Percentiles rank a stretch among this genome's conserved stretches.
phyloP scores from a whole-genome alignment of 2,329 filamentous ascomycete genomes.

The Aspergillus uvarum region DNA sequence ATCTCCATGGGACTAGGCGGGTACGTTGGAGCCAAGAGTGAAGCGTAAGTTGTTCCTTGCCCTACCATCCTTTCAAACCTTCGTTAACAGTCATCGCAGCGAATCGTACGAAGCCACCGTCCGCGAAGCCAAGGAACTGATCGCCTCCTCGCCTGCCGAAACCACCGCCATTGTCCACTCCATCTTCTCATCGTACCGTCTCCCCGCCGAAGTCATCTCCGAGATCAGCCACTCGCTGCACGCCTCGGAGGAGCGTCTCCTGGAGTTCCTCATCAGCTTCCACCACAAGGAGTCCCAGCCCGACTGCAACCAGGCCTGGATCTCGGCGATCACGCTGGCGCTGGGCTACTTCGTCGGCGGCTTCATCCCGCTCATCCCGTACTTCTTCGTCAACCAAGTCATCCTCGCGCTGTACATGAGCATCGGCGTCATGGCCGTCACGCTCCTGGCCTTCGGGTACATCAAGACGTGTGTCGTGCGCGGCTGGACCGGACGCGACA shows the following conservation, averaged over 20 bases:
- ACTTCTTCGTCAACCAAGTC: slow-evolving; percentile 58
- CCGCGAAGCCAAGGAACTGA: slow-evolving; percentile 43
- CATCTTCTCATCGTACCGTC: slow-evolving; percentile 43
- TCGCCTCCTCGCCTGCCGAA: slow-evolving; percentile 38
- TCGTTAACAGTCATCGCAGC: slow-evolving; percentile 19
- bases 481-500: slow-evolving; percentile 47
- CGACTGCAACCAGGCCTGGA: slow-evolving; percentile 47
- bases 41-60: slow-evolving; percentile 42
- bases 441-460: slow-evolving; percentile 44
- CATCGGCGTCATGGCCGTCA: slow-evolving; percentile 44
- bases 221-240: slow-evolving; percentile 40
- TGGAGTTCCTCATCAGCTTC: slow-evolving; percentile 51
- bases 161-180: slow-evolving; percentile 42
- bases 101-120: slow-evolving; percentile 49
- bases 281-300: slow-evolving; percentile 48
- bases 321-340: slow-evolving; percentile 65
- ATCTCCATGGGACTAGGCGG: slow-evolving; percentile 79
- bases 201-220: slow-evolving; percentile 37
- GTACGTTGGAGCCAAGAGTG: slow-evolving; percentile 61
- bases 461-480: slow-evolving; percentile 48
- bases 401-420: slow-evolving; percentile 51
- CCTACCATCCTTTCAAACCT: not conserved
- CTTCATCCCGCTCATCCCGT: slow-evolving; percentile 68
- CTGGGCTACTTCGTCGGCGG: slow-evolving; percentile 70
- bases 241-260: slow-evolving; percentile 39